These are phyloP conservation scores for Podospora sp. DNA, from an alignment of 495 filamentous ascomycete genomes.

Conservation along the genomic window DNA sequence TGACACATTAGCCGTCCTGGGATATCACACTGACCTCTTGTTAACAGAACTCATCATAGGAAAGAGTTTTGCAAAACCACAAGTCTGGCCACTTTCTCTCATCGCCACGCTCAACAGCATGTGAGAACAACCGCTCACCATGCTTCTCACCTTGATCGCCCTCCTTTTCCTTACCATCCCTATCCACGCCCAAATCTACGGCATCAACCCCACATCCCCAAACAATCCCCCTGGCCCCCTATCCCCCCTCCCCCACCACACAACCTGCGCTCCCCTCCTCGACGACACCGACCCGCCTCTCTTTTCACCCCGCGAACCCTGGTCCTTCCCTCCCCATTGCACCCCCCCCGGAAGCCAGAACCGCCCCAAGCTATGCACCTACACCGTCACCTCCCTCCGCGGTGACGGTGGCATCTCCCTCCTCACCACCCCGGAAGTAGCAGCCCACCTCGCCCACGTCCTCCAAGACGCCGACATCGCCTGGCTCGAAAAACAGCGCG, in stretches of 20 bases:
- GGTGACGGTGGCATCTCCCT: not conserved
- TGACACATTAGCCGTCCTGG: slow-evolving; percentile 1
- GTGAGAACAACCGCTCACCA: not conserved
- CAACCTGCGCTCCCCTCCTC: slow-evolving; percentile 3
- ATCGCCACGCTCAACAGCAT: not conserved
- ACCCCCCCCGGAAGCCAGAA: not conserved
- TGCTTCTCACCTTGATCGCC: not conserved
- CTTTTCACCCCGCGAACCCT: not conserved
- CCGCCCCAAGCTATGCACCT: slow-evolving; percentile 4
- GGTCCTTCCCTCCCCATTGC: not conserved
- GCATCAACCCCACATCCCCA: not conserved
- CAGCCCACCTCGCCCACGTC: not conserved
- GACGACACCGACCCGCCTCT: not conserved
- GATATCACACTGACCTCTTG: not conserved
- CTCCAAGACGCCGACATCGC: not conserved
- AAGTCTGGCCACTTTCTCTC: not conserved
- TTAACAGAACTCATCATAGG: not conserved
- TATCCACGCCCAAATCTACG: not conserved
- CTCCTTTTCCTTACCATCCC: not conserved
- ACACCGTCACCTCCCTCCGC: slow-evolving; percentile 4
- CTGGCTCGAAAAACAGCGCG: slow-evolving; percentile 2
- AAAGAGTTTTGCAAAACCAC: not conserved
- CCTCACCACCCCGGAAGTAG: not conserved
- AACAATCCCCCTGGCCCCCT: slow-evolving; percentile 1
- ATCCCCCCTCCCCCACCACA: slow-evolving; percentile 4